phyloP scores from a whole-genome alignment of 257 asterid species.

The Solanum etuberosum region DNA sequence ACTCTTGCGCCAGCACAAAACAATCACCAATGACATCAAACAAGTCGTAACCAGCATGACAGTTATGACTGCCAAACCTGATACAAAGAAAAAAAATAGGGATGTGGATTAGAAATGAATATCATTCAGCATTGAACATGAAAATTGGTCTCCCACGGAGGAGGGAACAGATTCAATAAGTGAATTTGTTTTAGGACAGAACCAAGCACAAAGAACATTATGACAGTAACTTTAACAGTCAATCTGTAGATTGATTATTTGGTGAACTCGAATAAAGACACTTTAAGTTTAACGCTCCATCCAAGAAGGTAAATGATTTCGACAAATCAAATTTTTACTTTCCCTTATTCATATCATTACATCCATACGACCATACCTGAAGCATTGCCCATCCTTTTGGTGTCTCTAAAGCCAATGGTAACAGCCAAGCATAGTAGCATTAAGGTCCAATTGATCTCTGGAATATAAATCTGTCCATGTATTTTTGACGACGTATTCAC shows the following conservation, averaged over 20 bases:
- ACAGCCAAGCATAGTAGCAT: constrained; percentile 84
- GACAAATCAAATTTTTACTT: neutral
- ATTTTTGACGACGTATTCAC: constrained; percentile 78
- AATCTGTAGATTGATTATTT: neutral
- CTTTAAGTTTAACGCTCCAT: neutral
- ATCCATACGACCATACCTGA: constrained; percentile 57
- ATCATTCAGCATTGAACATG: neutral
- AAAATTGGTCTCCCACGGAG: neutral
- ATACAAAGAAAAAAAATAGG: neutral
- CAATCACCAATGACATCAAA: constrained; percentile 84
- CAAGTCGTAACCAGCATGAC: constrained; percentile 97
- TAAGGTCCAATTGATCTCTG: constrained; percentile 81
- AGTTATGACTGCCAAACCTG: constrained; percentile 91
- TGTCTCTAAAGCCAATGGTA: constrained; percentile 86
- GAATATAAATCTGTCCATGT: constrained; percentile 94
- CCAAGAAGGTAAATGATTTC: neutral
- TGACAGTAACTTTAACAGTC: neutral
- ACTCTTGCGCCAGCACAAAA: constrained; percentile 71
- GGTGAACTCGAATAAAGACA: neutral
- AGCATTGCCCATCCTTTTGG: constrained; percentile 77
- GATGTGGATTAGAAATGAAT: neutral
- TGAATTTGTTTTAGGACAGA: neutral
- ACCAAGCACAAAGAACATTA: neutral
- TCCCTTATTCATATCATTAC: neutral
- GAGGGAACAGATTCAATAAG: neutral